Conservation (phyloP, 148 eudicot species). For the Euryodendron excelsum region DNA sequence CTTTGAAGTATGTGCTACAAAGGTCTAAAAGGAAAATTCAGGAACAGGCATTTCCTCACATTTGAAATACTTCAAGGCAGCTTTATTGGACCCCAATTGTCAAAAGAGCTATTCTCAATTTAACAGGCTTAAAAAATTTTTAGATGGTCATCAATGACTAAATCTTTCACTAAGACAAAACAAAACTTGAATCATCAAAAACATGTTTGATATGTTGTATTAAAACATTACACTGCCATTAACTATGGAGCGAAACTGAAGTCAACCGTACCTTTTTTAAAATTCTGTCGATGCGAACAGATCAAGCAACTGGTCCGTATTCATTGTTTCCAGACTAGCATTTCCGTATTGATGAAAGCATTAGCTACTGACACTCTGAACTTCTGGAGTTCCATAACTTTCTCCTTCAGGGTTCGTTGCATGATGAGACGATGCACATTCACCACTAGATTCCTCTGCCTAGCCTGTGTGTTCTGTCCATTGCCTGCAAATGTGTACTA, state of each 20-base stretch:
- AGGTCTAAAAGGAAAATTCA: no score
- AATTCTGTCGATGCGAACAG: conserved; percentile 83
- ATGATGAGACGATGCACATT: conserved; percentile 95
- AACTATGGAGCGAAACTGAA: neutral
- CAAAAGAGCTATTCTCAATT: no score
- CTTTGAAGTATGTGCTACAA: no score
- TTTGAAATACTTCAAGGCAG: no score
- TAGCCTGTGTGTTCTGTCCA: conserved; percentile 98
- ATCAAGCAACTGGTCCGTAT: conserved; percentile 95
- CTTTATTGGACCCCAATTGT: no score
- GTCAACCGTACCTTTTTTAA: conserved; percentile 48
- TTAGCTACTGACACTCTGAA: conserved; percentile 93
- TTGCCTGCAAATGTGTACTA: conserved; percentile 54
- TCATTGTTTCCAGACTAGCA: conserved; percentile 97
- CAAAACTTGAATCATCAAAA: neutral
- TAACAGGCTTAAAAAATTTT: no score
- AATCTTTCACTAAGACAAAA: no score
- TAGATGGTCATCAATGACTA: no score
- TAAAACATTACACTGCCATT: neutral
- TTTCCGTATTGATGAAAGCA: conserved; percentile 91
- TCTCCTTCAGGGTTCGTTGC: conserved; percentile 98
- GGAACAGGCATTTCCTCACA: no score
- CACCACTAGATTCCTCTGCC: conserved; percentile 93
- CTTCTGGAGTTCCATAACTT: conserved; percentile 96
- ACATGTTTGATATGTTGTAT: neutral